Conservation (phyloP, 1,284 basidiomycete genomes). For the Rhizoctonia solani region DNA sequence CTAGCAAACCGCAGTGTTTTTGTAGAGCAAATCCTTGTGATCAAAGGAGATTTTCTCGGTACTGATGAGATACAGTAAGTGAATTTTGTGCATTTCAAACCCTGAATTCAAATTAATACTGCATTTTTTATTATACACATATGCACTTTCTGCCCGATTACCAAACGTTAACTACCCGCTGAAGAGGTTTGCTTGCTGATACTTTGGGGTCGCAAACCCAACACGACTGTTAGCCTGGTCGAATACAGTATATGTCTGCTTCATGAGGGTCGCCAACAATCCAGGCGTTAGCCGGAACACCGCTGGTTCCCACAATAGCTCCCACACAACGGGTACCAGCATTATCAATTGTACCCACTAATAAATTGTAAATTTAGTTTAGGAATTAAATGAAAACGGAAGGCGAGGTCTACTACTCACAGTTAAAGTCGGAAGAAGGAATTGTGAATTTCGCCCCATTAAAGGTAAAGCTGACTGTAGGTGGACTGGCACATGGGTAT, state of each 20-base stretch:
- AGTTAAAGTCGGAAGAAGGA: constrained; percentile 33
- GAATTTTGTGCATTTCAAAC: too few species aligned
- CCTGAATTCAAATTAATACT: too few species aligned
- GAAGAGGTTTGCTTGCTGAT: too few species aligned
- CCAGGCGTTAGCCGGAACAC: constrained; percentile 24
- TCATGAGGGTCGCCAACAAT: constrained; percentile 39
- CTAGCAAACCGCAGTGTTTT: too few species aligned
- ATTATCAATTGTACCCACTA: constrained; percentile 26
- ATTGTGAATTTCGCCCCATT: constrained; percentile 30
- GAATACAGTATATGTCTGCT: constrained; percentile 35
- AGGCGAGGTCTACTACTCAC: constrained; percentile 20
- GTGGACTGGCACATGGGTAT: constrained; percentile 31
- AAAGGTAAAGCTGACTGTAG: constrained; percentile 26
- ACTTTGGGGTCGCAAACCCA: constrained; percentile 34
- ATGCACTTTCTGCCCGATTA: too few species aligned
- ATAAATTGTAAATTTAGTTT: not conserved
- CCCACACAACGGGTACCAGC: constrained; percentile 33
- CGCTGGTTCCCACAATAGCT: constrained; percentile 33
- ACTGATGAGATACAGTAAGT: too few species aligned
- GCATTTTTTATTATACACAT: too few species aligned
- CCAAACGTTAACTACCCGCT: too few species aligned
- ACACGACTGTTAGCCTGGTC: constrained; percentile 36
- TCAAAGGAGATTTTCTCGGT: too few species aligned
- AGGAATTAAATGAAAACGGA: too few species aligned
- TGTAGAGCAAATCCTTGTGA: too few species aligned